These are phyloP conservation scores for Didymella pinodella DNA, from an alignment of 2,329 filamentous ascomycete species.

Conservation along the genomic window DNA sequence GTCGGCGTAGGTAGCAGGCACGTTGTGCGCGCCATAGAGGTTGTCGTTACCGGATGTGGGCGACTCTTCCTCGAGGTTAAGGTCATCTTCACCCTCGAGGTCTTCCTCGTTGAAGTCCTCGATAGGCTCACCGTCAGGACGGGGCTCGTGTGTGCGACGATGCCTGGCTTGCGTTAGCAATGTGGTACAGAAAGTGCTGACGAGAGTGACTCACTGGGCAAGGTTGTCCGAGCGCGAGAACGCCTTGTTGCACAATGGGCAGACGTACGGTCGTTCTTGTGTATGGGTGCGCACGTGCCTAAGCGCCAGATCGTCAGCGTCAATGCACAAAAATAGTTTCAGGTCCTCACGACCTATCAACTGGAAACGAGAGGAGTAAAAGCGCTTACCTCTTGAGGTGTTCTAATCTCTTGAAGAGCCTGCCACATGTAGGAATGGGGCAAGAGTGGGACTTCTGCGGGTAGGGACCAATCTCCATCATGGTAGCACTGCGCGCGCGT, in stretches of 20 bases:
- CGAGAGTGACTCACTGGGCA: conserved; percentile 75
- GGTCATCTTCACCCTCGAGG: conserved; percentile 85
- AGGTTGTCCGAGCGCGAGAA: conserved; percentile 99
- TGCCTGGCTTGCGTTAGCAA: conserved; percentile 61
- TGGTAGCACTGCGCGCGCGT: conserved; percentile 89
- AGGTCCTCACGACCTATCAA: conserved; percentile 19
- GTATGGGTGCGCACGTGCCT: conserved; percentile 99
- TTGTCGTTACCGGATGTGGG: conserved; percentile 75
- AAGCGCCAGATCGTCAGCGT: conserved; percentile 59
- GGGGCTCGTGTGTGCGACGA: conserved; percentile 81
- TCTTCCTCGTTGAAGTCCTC: conserved; percentile 78
- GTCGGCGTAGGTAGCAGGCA: conserved; percentile 46
- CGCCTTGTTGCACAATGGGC: conserved; percentile 97
- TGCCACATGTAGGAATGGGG: conserved; percentile 97
- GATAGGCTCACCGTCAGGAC: conserved; percentile 68
- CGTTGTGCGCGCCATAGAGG: conserved; percentile 40
- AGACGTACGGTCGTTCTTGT: conserved; percentile 97
- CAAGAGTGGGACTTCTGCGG: conserved; percentile 98
- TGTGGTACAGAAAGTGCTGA: conserved; percentile 16
- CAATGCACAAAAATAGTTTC: conserved; percentile 48
- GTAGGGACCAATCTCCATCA: conserved; percentile 96
- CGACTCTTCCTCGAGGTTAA: conserved; percentile 80
- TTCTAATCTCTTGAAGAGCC: conserved; percentile 98
- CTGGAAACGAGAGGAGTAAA: conserved; percentile 42
- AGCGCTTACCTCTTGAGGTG: conserved; percentile 93